A percentile compares a stretch with the other conserved stretches of the same genome.
Evolutionary conservation across 2,329 filamentous ascomycete genomes (phyloP).

Genomic region (Chrysosporium keratinophilum): DNA sequence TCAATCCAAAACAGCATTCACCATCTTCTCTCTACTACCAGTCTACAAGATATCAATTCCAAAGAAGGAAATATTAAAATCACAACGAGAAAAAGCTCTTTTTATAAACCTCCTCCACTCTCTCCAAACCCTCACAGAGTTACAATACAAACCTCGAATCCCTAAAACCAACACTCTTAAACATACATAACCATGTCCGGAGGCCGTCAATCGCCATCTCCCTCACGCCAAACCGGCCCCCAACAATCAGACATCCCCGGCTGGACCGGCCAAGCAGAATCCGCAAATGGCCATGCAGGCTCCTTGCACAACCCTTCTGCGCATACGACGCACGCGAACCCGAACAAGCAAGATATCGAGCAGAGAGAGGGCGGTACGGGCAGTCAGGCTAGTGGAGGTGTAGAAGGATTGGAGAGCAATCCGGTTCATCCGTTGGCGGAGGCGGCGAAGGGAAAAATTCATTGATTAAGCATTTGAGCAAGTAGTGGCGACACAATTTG

Average conservation of each 20-base stretch:
- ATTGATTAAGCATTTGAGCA: no score
- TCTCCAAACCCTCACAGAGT: no score
- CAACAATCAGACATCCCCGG: slow-evolving; percentile 52
- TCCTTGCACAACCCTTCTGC: slow-evolving; percentile 38
- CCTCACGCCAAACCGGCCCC: slow-evolving; percentile 54
- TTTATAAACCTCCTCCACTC: no score
- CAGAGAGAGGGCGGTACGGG: slow-evolving; percentile 11
- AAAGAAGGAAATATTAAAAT: no score
- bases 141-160: no score
- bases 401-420: slow-evolving; percentile 30
- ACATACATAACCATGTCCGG: slow-evolving; percentile 48
- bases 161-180: not conserved
- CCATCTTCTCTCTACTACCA: no score
- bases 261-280: slow-evolving; percentile 17
- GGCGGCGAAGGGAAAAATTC: slow-evolving; percentile 23
- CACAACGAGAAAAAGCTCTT: no score
- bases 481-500: no score
- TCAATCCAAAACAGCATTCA: no score
- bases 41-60: no score
- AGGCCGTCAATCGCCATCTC: slow-evolving; percentile 68
- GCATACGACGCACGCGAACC: slow-evolving; percentile 24
- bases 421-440: slow-evolving; percentile 32
- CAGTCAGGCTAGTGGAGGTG: slow-evolving; percentile 15
- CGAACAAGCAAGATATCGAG: not conserved
- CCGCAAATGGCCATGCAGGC: slow-evolving; percentile 36